Evolutionary conservation across 805 yeast species (phyloP).

Genomic region (Naumovozyma baii): DNA sequence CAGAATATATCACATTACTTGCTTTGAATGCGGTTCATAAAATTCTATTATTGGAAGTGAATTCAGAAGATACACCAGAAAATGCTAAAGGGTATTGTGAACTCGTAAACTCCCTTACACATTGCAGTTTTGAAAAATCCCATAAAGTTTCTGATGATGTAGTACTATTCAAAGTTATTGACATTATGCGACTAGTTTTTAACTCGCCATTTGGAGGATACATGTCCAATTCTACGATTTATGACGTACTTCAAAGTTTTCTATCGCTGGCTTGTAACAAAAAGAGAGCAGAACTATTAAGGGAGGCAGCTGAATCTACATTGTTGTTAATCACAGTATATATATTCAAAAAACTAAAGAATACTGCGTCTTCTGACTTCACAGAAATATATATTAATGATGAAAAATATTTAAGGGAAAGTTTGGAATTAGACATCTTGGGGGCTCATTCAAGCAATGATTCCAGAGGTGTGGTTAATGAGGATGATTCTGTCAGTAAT

Average conservation of each 20-base stretch:
- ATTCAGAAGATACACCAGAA: slow-evolving; percentile 45
- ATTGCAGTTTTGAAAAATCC: slow-evolving; percentile 87
- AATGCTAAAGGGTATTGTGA: slow-evolving; percentile 46
- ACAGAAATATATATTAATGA: slow-evolving; percentile 36
- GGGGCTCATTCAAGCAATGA: slow-evolving; percentile 22
- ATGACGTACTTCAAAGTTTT: slow-evolving; percentile 82
- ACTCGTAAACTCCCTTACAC: slow-evolving; percentile 56
- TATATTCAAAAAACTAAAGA: slow-evolving; percentile 50
- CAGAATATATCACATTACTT: slow-evolving; percentile 72
- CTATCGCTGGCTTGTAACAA: slow-evolving; percentile 85
- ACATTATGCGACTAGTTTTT: slow-evolving; percentile 59
- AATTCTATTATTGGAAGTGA: slow-evolving; percentile 56
- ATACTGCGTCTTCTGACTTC: slow-evolving; percentile 39
- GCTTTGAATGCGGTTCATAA: slow-evolving; percentile 68
- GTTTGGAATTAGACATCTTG: slow-evolving; percentile 44
- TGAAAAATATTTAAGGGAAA: slow-evolving; percentile 39
- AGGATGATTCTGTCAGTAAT: neutral
- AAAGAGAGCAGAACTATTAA: slow-evolving; percentile 75
- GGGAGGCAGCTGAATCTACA: slow-evolving; percentile 80
- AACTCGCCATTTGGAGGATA: slow-evolving; percentile 48
- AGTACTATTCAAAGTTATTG: slow-evolving; percentile 68
- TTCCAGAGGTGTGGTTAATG: neutral
- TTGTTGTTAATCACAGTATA: slow-evolving; percentile 57
- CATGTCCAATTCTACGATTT: slow-evolving; percentile 67
- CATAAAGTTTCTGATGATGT: slow-evolving; percentile 88